phyloP scores from a whole-genome alignment of 441 rosid species.

The Corymbia calophylla region DNA sequence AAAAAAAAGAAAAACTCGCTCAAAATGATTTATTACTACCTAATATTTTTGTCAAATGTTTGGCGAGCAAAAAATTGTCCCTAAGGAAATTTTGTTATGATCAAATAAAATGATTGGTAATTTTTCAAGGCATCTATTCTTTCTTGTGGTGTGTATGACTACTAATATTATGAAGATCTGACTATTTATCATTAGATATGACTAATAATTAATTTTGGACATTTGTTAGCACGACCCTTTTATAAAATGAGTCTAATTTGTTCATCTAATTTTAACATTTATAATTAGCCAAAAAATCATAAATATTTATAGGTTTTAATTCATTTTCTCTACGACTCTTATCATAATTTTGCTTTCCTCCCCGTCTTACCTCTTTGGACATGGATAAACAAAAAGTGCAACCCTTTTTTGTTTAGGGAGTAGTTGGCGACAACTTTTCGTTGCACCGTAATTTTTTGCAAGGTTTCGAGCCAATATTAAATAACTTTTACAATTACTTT shows the following conservation, averaged over 20 bases:
- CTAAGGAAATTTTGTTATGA: neutral
- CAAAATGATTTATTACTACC: neutral
- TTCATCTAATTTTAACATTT: neutral
- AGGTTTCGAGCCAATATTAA: neutral
- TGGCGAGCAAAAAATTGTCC: neutral
- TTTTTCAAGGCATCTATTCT: neutral
- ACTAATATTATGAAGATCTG: neutral
- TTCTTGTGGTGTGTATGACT: neutral
- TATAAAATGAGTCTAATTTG: neutral
- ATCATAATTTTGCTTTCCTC: neutral
- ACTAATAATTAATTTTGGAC: neutral
- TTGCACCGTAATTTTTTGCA: neutral
- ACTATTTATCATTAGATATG: neutral
- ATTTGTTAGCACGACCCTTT: neutral
- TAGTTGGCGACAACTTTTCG: neutral
- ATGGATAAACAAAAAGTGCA: neutral
- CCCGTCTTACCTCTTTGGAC: neutral
- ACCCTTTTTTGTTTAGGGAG: neutral
- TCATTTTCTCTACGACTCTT: neutral
- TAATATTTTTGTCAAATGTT: neutral
- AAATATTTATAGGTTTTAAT: neutral
- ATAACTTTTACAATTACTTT: neutral
- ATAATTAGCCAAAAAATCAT: neutral
- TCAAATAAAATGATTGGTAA: neutral
- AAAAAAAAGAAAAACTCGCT: neutral